phyloP scores from a whole-genome alignment of 163 green algal species.

The Chlamydomonas reinhardtii region DNA sequence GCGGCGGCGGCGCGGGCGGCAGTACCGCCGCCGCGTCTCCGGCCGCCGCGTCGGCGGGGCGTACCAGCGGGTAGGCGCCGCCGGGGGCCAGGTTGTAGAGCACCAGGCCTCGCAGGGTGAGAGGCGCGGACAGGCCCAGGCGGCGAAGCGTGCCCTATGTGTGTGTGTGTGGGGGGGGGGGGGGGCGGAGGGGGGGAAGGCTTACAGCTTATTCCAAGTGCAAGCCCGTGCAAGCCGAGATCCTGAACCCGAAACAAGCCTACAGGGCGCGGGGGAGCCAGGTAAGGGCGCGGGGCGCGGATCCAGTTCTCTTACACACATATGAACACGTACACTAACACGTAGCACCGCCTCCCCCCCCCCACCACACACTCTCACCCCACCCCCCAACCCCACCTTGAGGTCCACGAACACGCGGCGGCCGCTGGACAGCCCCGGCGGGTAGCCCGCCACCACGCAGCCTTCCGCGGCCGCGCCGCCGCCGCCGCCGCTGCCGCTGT shows the following conservation, averaged over 20 bases:
- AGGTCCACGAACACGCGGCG: not conserved
- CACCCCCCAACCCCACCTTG: not conserved
- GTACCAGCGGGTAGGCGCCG: slow-evolving; percentile 5
- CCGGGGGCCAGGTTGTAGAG: slow-evolving; percentile 35
- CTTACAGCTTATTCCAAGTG: too few relatives aligned
- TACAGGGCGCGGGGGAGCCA: too few relatives aligned
- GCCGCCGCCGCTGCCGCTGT: not conserved
- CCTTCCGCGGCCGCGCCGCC: not conserved
- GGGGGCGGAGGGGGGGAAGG: not conserved
- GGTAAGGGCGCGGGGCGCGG: too few relatives aligned
- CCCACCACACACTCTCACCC: too few relatives aligned
- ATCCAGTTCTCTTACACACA: too few relatives aligned
- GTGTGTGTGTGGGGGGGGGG: not conserved
- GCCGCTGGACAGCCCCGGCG: not conserved
- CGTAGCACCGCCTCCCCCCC: too few relatives aligned
- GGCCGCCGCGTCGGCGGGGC: too few relatives aligned
- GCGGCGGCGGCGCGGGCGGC: not conserved
- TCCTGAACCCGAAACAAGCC: too few relatives aligned
- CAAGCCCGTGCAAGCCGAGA: too few relatives aligned
- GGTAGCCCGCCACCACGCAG: not conserved
- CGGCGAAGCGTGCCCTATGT: not conserved
- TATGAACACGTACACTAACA: too few relatives aligned
- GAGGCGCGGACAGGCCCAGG: not conserved
- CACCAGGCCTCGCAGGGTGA: slow-evolving; percentile 19
- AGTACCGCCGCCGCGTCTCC: not conserved